Conservation (phyloP, 2,329 filamentous ascomycete genomes). For the Davidsoniella virescens region DNA sequence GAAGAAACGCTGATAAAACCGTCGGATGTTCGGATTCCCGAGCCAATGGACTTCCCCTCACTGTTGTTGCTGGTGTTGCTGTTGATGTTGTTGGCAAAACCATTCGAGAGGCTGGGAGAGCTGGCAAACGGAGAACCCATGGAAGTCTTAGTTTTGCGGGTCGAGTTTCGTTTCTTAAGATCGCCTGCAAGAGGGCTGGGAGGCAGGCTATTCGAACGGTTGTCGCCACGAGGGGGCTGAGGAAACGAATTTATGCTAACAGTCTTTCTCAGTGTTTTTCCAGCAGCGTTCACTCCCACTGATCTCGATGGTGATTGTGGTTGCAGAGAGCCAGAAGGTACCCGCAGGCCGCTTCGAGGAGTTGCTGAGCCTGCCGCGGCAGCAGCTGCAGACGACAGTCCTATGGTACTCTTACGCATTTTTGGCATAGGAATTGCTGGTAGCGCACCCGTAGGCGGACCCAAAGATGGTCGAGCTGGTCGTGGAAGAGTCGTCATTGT, state of each 20-base stretch:
- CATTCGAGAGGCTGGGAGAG: constrained; percentile 64
- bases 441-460: constrained; percentile 54
- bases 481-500: constrained; percentile 47
- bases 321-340: constrained; percentile 35
- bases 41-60: constrained; percentile 55
- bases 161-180: constrained; percentile 22
- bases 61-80: constrained; percentile 21
- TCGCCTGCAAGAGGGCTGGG: constrained; percentile 41
- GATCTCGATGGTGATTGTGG: constrained; percentile 34
- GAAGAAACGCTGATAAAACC: constrained; percentile 64
- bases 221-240: constrained; percentile 60
- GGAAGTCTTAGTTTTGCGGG: constrained; percentile 38
- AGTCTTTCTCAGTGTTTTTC: constrained; percentile 64
- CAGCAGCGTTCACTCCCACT: constrained; percentile 39
- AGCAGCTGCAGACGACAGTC: constrained; percentile 22
- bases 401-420: constrained; percentile 49
- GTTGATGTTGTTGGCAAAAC: constrained; percentile 29
- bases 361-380: constrained; percentile 29
- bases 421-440: constrained; percentile 61
- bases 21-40: constrained; percentile 52
- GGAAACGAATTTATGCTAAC: constrained; percentile 92
- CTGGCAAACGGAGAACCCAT: constrained; percentile 34
- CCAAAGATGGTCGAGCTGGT: constrained; percentile 49
- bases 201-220: constrained; percentile 42
- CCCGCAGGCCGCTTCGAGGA: constrained; percentile 41